Conservation (phyloP, 2,329 filamentous ascomycete genomes). For the Davidsoniella virescens region DNA sequence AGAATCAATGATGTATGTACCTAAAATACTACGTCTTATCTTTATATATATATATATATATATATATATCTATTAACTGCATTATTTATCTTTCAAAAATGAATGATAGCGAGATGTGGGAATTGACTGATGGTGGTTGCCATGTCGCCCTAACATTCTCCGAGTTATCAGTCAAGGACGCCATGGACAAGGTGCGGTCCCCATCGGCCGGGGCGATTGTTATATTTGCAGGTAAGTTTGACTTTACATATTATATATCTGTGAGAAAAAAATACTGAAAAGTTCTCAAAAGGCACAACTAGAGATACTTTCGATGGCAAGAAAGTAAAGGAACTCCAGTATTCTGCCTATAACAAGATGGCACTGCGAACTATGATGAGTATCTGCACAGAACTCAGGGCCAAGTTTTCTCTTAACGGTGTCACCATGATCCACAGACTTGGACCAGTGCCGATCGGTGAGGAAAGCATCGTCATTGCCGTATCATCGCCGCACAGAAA, state of each 20-base stretch:
- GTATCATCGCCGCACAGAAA: conserved; percentile 70
- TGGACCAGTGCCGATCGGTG: conserved; percentile 71
- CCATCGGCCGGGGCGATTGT: conserved; percentile 62
- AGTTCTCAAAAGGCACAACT: conserved; percentile 44
- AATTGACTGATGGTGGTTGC: conserved; percentile 34
- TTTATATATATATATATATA: too few species aligned
- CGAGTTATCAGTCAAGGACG: conserved; percentile 36
- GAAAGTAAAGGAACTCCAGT: conserved; percentile 58
- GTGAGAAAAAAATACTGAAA: background rate
- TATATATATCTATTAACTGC: too few species aligned
- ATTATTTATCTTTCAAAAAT: background rate
- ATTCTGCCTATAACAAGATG: conserved; percentile 55
- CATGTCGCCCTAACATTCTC: conserved; percentile 54
- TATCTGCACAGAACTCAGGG: conserved; percentile 41
- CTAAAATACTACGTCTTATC: too few species aligned
- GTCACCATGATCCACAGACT: conserved; percentile 74
- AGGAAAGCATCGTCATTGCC: conserved; percentile 83
- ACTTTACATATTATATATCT: conserved; percentile 12
- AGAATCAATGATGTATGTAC: too few species aligned
- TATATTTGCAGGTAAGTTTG: conserved; percentile 48
- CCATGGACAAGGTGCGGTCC: conserved; percentile 53
- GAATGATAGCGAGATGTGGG: conserved; percentile 17
- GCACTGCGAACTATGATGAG: conserved; percentile 52
- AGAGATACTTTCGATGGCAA: conserved; percentile 57
- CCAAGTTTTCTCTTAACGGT: conserved; percentile 49